Conservation (phyloP, 2,329 filamentous ascomycete species). For the Didymosphaeria variabile region DNA sequence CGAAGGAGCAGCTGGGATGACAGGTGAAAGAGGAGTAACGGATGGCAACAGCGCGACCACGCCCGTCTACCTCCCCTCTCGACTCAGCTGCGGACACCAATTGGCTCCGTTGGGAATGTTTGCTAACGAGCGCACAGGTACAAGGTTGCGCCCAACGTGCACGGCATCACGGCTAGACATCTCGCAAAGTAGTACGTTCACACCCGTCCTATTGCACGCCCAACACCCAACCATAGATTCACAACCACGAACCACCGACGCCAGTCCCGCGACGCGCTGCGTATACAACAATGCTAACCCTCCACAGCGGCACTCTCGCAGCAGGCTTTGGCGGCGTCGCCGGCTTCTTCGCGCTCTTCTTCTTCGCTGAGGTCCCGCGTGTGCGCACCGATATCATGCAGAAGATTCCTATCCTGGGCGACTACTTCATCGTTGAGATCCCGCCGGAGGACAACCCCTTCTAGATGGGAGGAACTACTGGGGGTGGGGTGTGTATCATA, state of each 20-base stretch:
- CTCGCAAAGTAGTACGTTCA: slow-evolving; percentile 58
- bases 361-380: slow-evolving; percentile 70
- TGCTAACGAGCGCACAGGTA: slow-evolving; percentile 54
- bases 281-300: slow-evolving; percentile 16
- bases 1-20: slow-evolving; percentile 1
- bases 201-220: background rate
- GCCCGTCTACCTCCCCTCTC: background rate
- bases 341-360: slow-evolving; percentile 69
- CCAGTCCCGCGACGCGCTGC: background rate
- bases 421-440: slow-evolving; percentile 66
- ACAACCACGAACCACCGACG: background rate
- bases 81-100: background rate
- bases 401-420: slow-evolving; percentile 66
- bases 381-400: slow-evolving; percentile 70
- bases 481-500: slow-evolving; percentile 30
- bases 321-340: slow-evolving; percentile 65
- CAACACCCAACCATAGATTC: background rate
- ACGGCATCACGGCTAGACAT: slow-evolving; percentile 57
- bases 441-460: slow-evolving; percentile 72
- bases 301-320: slow-evolving; percentile 53
- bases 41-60: background rate
- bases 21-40: background rate
- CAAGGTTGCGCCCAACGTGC: slow-evolving; percentile 58
- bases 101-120: slow-evolving; percentile 16
- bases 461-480: slow-evolving; percentile 34